Conservation (phyloP, 306 rosid genomes). For the Geum urbanum region DNA sequence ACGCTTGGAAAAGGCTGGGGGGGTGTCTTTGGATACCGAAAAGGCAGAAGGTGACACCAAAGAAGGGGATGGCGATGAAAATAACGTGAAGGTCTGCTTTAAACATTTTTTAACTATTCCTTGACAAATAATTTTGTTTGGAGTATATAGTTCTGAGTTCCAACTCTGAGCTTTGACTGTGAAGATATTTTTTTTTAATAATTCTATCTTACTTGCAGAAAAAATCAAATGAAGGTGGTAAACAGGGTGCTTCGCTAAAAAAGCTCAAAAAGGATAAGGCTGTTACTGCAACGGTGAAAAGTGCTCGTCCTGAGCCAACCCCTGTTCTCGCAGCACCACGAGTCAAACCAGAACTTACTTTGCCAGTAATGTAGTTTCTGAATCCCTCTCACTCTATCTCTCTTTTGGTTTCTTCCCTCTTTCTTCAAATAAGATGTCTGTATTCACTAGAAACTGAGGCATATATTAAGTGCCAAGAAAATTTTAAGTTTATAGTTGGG, state of each 20-base stretch:
- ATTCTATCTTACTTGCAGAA: slow-evolving; percentile 45
- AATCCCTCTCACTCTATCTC: slow-evolving; percentile 9
- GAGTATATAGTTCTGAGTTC: background rate
- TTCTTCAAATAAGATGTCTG: background rate
- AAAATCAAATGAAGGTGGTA: slow-evolving; percentile 76
- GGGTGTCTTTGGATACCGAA: slow-evolving; percentile 77
- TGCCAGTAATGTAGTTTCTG: slow-evolving; percentile 72
- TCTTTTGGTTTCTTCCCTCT: too few relatives aligned
- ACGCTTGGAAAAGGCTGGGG: slow-evolving; percentile 73
- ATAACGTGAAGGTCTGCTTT: slow-evolving; percentile 50
- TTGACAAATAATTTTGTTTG: background rate
- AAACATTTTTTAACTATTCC: background rate
- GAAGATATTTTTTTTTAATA: slow-evolving; percentile 9
- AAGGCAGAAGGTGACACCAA: slow-evolving; percentile 80
- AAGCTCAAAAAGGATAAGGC: slow-evolving; percentile 87
- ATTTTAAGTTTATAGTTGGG: slow-evolving; percentile 12
- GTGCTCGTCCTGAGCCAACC: slow-evolving; percentile 59
- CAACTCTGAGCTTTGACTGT: slow-evolving; percentile 1
- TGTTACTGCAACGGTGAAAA: slow-evolving; percentile 61
- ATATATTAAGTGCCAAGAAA: background rate
- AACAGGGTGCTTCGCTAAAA: slow-evolving; percentile 83
- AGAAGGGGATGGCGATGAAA: slow-evolving; percentile 79
- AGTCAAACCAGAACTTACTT: slow-evolving; percentile 85
- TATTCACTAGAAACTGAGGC: background rate
- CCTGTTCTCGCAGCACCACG: slow-evolving; percentile 61